These are phyloP conservation scores for Coemansia sp. DNA, from an alignment of 192 early-diverging fungal species.

Conservation along the genomic window DNA sequence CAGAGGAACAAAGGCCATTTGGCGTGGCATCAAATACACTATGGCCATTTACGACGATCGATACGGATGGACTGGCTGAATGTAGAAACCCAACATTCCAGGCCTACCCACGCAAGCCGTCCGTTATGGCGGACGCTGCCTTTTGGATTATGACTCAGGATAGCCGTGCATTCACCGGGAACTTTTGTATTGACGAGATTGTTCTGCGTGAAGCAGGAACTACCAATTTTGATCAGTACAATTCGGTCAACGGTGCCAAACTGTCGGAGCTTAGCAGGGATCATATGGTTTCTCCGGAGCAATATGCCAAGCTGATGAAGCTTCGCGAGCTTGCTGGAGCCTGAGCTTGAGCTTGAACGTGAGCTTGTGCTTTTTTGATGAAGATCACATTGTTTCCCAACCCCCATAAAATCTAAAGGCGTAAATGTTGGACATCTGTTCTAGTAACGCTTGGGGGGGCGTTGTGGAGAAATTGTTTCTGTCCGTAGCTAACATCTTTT, in stretches of 20 bases:
- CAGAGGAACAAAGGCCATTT: conserved; percentile 64
- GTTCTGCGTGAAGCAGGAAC: conserved; percentile 68
- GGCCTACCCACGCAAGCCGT: conserved; percentile 47
- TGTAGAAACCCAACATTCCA: conserved; percentile 38
- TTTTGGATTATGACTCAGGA: conserved; percentile 63
- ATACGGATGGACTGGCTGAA: conserved; percentile 63
- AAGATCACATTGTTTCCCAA: too few relatives aligned
- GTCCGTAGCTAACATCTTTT: too few relatives aligned
- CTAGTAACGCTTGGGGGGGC: too few relatives aligned
- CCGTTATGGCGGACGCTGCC: conserved; percentile 78
- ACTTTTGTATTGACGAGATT: conserved; percentile 74
- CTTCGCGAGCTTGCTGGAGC: conserved; percentile 19
- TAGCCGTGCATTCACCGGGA: conserved; percentile 56
- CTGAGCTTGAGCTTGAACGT: not conserved
- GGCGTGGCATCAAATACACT: conserved; percentile 72
- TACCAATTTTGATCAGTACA: conserved; percentile 58
- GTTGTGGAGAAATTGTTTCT: too few relatives aligned
- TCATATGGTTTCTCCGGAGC: conserved; percentile 37
- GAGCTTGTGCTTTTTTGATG: not conserved
- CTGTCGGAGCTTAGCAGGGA: conserved; percentile 36
- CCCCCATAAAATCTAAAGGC: too few relatives aligned
- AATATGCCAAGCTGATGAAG: conserved; percentile 14
- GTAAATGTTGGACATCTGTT: too few relatives aligned
- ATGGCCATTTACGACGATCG: conserved; percentile 72
- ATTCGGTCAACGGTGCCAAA: conserved; percentile 21